phyloP scores from a whole-genome alignment of 345 rosid genomes.

The Durio zibethinus region DNA sequence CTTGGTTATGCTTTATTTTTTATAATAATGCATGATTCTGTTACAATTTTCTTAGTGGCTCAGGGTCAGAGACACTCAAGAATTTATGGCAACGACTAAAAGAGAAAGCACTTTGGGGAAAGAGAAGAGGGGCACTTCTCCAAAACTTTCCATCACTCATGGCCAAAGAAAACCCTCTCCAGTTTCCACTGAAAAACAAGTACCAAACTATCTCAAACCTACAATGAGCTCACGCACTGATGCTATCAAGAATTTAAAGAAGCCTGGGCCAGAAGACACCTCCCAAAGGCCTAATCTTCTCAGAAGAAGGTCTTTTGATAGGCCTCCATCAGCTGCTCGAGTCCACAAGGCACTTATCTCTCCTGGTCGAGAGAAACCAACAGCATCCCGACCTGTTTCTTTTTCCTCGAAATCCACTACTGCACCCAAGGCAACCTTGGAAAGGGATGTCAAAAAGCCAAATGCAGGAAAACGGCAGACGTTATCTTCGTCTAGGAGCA shows the following conservation, averaged over 20 bases:
- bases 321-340: constrained; percentile 45
- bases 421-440: constrained; percentile 20
- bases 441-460: constrained; percentile 33
- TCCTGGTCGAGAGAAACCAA: constrained; percentile 41
- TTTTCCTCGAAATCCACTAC: constrained; percentile 20
- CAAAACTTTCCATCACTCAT: constrained; percentile 16
- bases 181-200: constrained; percentile 27
- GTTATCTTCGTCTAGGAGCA: constrained; percentile 8
- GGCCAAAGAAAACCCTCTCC: constrained; percentile 28
- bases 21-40: background rate
- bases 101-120: constrained; percentile 25
- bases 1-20: background rate
- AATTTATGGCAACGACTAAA: constrained; percentile 40
- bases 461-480: constrained; percentile 28
- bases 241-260: constrained; percentile 34
- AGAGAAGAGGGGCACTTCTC: constrained; percentile 33
- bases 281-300: constrained; percentile 35
- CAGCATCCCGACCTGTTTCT: constrained; percentile 33
- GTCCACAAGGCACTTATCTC: constrained; percentile 37
- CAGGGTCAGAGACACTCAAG: constrained; percentile 1
- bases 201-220: constrained; percentile 64
- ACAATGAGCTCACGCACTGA: constrained; percentile 51
- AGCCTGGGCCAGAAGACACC: constrained; percentile 30
- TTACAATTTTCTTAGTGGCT: background rate
- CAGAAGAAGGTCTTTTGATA: constrained; percentile 81